Percentiles rank a stretch among this genome's conserved stretches.
Conservation (phyloP, 306 rosid genomes). For the Chamaecrista fasciculata region DNA sequence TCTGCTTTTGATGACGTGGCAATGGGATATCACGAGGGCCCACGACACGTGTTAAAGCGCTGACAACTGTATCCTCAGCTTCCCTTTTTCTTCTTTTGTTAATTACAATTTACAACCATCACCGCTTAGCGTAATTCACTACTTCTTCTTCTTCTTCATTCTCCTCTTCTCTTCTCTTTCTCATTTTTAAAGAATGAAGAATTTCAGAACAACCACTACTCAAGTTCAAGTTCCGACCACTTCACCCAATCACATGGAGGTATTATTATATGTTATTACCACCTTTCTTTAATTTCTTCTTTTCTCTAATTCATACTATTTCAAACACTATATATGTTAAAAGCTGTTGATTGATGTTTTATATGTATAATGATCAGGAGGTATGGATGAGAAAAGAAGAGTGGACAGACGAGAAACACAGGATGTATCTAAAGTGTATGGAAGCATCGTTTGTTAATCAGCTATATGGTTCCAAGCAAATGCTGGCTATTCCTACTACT, state of each 20-base stretch:
- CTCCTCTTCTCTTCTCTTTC: background rate
- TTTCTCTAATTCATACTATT: background rate
- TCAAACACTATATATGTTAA: too few relatives aligned
- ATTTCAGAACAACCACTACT: slow-evolving; percentile 18
- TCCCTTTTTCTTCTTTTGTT: slow-evolving; percentile 20
- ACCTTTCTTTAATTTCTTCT: background rate
- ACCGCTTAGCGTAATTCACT: background rate
- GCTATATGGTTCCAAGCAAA: slow-evolving; percentile 49
- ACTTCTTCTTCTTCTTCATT: background rate
- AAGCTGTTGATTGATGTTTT: too few relatives aligned
- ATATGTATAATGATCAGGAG: too few relatives aligned
- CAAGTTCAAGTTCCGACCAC: slow-evolving; percentile 24
- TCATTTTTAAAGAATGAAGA: slow-evolving; percentile 4
- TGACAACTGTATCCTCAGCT: slow-evolving; percentile 62
- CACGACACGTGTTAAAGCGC: slow-evolving; percentile 79
- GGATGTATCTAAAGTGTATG: slow-evolving; percentile 73
- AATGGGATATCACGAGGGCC: slow-evolving; percentile 37
- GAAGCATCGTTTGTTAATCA: slow-evolving; percentile 74
- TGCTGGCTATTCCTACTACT: slow-evolving; percentile 13
- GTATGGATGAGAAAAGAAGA: too few relatives aligned
- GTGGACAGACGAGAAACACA: slow-evolving; percentile 85
- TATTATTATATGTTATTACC: too few relatives aligned
- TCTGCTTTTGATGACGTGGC: slow-evolving; percentile 53
- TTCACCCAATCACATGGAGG: slow-evolving; percentile 29
- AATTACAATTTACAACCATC: slow-evolving; percentile 32